Percentiles rank a stretch among this genome's conserved stretches.
Evolutionary conservation across 2,329 filamentous ascomycete genomes (phyloP).

Genomic region (Pseudopithomyces maydicus): DNA sequence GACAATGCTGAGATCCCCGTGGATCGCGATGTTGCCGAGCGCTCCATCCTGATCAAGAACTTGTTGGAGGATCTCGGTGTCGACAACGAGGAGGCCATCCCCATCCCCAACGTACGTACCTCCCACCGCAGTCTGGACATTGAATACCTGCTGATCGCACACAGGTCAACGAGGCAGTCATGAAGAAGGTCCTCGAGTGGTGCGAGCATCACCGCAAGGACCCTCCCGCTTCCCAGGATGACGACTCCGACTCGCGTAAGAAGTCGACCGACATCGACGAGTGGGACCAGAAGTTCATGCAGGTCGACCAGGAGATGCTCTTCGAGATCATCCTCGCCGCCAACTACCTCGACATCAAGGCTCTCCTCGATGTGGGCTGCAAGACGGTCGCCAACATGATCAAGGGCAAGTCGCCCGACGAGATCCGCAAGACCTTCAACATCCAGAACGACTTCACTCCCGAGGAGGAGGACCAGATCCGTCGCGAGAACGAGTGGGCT

Average conservation of each 20-base stretch:
- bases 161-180: conserved; percentile 84
- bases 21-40: conserved; percentile 81
- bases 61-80: conserved; percentile 91
- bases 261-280: conserved; percentile 99
- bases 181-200: conserved; percentile 98
- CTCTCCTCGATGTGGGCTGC: conserved; percentile 95
- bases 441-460: conserved; percentile 99
- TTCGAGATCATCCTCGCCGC: conserved; percentile 98
- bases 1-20: conserved; percentile 53
- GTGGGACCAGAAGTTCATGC: conserved; percentile 99
- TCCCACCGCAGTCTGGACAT: neutral
- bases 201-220: conserved; percentile 94
- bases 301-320: conserved; percentile 99
- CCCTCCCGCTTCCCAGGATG: conserved; percentile 78
- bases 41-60: conserved; percentile 96
- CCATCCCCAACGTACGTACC: conserved; percentile 73
- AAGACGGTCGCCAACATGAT: conserved; percentile 99
- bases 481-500: conserved; percentile 60
- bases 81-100: conserved; percentile 70
- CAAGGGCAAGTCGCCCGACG: conserved; percentile 99
- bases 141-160: conserved; percentile 28
- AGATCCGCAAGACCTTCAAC: conserved; percentile 99
- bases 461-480: conserved; percentile 96
- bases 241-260: conserved; percentile 92
- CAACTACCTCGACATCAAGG: conserved; percentile 99